Conservation (phyloP, 352 stramenopile species). For the Globisporangium spinosum region DNA sequence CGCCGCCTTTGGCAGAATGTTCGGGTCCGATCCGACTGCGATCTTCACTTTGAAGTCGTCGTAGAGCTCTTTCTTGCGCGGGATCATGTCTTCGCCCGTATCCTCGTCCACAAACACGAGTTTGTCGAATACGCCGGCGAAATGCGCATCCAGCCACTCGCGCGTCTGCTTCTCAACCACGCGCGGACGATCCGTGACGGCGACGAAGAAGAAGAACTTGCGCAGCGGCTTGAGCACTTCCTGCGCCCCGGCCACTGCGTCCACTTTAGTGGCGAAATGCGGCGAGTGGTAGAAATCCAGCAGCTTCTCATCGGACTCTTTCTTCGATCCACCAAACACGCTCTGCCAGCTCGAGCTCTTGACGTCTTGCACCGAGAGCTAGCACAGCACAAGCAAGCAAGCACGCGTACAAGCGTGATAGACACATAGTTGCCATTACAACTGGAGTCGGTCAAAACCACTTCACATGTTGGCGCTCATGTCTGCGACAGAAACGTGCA, state of each 20-base stretch:
- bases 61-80: constrained; percentile 60
- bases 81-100: constrained; percentile 28
- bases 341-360: constrained; percentile 30
- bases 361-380: constrained; percentile 22
- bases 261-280: constrained; percentile 36
- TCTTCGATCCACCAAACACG: constrained; percentile 23
- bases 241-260: constrained; percentile 23
- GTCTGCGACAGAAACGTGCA: neutral
- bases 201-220: constrained; percentile 60
- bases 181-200: constrained; percentile 55
- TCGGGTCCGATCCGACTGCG: constrained; percentile 39
- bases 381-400: neutral
- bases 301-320: constrained; percentile 30
- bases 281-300: constrained; percentile 51
- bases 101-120: constrained; percentile 64
- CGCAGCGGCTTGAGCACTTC: constrained; percentile 55
- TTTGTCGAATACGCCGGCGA: constrained; percentile 66
- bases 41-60: constrained; percentile 63
- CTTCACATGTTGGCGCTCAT: neutral
- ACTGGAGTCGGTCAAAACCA: neutral
- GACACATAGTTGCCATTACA: neutral
- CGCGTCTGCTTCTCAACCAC: constrained; percentile 60
- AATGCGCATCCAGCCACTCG: constrained; percentile 69
- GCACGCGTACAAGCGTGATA: neutral
- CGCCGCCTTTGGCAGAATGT: constrained; percentile 24